These are phyloP conservation scores for Cubamyces lactineus DNA, from an alignment of 768 basidiomycete species.

Conservation along the genomic window DNA sequence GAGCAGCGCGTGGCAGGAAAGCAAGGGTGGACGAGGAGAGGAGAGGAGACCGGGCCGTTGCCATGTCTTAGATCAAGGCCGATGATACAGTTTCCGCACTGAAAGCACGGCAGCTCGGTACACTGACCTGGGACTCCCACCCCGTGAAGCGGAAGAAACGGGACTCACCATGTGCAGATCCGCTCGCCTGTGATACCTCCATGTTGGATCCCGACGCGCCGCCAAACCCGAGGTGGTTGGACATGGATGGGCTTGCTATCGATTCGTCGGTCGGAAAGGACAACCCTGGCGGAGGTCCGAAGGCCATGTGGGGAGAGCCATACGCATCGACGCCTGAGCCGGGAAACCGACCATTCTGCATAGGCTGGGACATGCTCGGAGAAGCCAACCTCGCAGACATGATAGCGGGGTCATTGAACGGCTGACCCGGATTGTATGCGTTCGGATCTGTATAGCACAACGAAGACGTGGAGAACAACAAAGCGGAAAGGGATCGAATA, in stretches of 20 bases:
- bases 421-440: constrained; percentile 43
- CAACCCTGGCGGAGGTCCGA: constrained; percentile 72
- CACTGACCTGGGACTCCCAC: constrained; percentile 79
- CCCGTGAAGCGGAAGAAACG: constrained; percentile 57
- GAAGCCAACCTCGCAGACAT: constrained; percentile 73
- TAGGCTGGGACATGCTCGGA: constrained; percentile 31
- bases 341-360: constrained; percentile 30
- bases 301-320: constrained; percentile 23
- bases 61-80: constrained; percentile 53
- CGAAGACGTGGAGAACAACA: constrained; percentile 26
- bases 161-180: constrained; percentile 69
- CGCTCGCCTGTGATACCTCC: constrained; percentile 41
- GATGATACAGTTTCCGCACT: constrained; percentile 83
- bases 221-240: constrained; percentile 27
- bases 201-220: constrained; percentile 27
- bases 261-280: constrained; percentile 43
- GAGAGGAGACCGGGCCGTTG: constrained; percentile 31
- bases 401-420: constrained; percentile 77
- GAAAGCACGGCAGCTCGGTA: constrained; percentile 89
- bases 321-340: constrained; percentile 23
- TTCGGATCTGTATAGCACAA: constrained; percentile 35
- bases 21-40: constrained; percentile 20
- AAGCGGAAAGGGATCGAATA: constrained; percentile 21
- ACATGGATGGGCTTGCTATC: constrained; percentile 39
- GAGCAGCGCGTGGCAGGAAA: constrained; percentile 38